A percentile compares a stretch with the other conserved stretches of the same genome.
phyloP scores from a whole-genome alignment of 352 stramenopile genomes.

The Ochromonadaceae sp. region DNA sequence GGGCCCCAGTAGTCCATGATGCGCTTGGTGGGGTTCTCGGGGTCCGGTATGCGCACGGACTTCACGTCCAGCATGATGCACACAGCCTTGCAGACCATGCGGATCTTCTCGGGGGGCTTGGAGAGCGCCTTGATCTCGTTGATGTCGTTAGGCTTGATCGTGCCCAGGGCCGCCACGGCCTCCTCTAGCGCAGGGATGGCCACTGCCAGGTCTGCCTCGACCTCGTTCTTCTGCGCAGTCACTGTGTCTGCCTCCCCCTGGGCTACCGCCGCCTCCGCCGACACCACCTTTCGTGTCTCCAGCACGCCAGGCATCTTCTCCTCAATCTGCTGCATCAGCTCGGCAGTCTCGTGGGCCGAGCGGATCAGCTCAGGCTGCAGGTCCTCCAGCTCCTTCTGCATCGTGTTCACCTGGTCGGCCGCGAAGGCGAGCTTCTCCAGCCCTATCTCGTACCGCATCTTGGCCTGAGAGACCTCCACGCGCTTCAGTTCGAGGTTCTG shows the following conservation, averaged over 20 bases:
- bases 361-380: conserved; percentile 75
- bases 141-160: conserved; percentile 74
- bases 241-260: conserved; percentile 46
- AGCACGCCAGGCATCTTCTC: conserved; percentile 57
- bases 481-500: conserved; percentile 57
- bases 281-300: conserved; percentile 37
- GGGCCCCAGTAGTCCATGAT: conserved; percentile 88
- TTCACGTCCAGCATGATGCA: conserved; percentile 86
- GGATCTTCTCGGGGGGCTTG: conserved; percentile 74
- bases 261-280: conserved; percentile 38
- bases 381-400: conserved; percentile 81
- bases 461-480: conserved; percentile 52
- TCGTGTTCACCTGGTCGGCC: conserved; percentile 71
- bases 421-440: conserved; percentile 82
- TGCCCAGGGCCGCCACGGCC: conserved; percentile 73
- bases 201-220: conserved; percentile 76
- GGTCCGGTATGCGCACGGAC: conserved; percentile 68
- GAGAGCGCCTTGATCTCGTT: conserved; percentile 79
- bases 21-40: conserved; percentile 66
- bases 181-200: conserved; percentile 75
- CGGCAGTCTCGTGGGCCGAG: conserved; percentile 71
- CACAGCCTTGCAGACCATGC: conserved; percentile 65
- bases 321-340: conserved; percentile 80
- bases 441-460: conserved; percentile 64
- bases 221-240: conserved; percentile 60